These are phyloP conservation scores for Leccinum broughii DNA, from an alignment of 768 basidiomycete genomes.

Conservation along the genomic window DNA sequence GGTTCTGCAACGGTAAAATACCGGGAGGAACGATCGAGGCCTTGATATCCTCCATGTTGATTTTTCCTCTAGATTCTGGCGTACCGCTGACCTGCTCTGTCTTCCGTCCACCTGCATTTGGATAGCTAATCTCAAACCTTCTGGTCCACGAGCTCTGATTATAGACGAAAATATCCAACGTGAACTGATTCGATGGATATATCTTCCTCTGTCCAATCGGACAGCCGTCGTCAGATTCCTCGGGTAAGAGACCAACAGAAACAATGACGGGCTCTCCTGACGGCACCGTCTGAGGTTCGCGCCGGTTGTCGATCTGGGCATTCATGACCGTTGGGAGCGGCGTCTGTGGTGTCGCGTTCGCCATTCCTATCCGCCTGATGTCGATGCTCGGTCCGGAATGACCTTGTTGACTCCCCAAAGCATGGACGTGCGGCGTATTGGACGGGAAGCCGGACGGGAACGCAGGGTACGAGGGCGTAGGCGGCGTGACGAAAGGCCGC, in stretches of 20 bases:
- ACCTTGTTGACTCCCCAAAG: slow-evolving; percentile 49
- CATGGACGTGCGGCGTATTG: slow-evolving; percentile 56
- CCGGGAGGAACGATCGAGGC: slow-evolving; percentile 47
- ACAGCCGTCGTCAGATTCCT: slow-evolving; percentile 17
- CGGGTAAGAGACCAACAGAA: slow-evolving; percentile 56
- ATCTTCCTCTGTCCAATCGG: slow-evolving; percentile 45
- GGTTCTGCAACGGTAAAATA: slow-evolving; percentile 73
- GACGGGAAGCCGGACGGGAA: slow-evolving; percentile 50
- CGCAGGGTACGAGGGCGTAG: slow-evolving; percentile 74
- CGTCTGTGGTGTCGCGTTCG: slow-evolving; percentile 44
- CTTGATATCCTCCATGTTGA: slow-evolving; percentile 28
- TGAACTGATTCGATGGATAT: slow-evolving; percentile 73
- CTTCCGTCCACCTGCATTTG: slow-evolving; percentile 50
- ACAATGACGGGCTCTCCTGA: slow-evolving; percentile 64
- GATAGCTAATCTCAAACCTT: slow-evolving; percentile 74
- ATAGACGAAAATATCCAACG: slow-evolving; percentile 84
- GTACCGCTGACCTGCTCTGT: slow-evolving; percentile 29
- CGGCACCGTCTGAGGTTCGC: slow-evolving; percentile 10
- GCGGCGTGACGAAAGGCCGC: slow-evolving; percentile 37
- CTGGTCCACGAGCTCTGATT: slow-evolving; percentile 78
- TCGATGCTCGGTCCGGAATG: slow-evolving; percentile 62
- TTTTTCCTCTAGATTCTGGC: slow-evolving; percentile 22
- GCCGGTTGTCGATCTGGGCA: slow-evolving; percentile 37
- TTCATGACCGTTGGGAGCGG: slow-evolving; percentile 55
- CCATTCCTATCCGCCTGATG: slow-evolving; percentile 47